Evolutionary conservation across 2,329 filamentous ascomycete genomes (phyloP).

Genomic region (Diaporthe sp.): DNA sequence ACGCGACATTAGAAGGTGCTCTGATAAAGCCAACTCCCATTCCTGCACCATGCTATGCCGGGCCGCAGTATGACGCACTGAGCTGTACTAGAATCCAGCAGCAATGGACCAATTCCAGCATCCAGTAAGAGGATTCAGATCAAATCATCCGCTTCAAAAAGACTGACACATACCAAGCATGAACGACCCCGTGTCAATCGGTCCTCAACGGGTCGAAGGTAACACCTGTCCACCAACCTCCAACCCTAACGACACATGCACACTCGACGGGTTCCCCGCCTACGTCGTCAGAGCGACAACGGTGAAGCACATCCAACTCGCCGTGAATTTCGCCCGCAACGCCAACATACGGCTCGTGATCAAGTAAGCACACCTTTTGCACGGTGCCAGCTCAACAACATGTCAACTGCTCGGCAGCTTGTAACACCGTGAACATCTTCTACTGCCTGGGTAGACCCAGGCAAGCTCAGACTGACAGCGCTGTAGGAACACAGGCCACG

Average conservation of each 20-base stretch:
- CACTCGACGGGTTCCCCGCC: conserved; percentile 47
- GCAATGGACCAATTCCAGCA: conserved; percentile 43
- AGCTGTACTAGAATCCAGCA: conserved; percentile 45
- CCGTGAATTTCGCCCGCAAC: conserved; percentile 51
- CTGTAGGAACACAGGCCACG: conserved; percentile 61
- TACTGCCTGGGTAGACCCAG: background rate
- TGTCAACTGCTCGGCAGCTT: background rate
- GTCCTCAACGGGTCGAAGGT: conserved; percentile 48
- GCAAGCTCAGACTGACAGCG: background rate
- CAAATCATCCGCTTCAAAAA: background rate
- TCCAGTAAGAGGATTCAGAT: conserved; percentile 36
- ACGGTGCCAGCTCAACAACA: background rate
- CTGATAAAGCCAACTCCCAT: conserved; percentile 47
- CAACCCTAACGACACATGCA: conserved; percentile 44
- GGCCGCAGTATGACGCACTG: conserved; percentile 39
- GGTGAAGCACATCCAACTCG: conserved; percentile 48
- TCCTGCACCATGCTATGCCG: conserved; percentile 45
- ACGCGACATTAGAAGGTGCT: conserved; percentile 43
- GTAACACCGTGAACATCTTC: background rate
- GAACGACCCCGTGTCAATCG: conserved; percentile 45
- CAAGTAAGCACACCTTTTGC: background rate
- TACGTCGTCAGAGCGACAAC: conserved; percentile 51
- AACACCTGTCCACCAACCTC: conserved; percentile 43
- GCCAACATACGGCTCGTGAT: conserved; percentile 62
- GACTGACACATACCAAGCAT: conserved; percentile 30